Conservation (phyloP, 23 red algal species). For the Gracilaria gracilis region DNA sequence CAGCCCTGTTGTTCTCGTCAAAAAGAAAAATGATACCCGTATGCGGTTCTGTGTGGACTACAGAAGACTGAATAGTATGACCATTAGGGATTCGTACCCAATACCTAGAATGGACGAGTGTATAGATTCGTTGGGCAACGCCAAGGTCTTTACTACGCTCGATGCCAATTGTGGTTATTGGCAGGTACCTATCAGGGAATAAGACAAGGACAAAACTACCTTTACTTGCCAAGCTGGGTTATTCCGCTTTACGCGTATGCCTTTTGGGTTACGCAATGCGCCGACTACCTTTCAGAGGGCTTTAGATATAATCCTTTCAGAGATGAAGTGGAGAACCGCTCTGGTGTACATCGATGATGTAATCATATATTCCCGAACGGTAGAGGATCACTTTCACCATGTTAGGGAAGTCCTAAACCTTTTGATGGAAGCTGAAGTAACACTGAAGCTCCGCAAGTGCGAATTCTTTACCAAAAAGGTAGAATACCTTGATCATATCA, state of each 20-base stretch:
- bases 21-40: background rate
- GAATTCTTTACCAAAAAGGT: background rate
- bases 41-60: constrained; percentile 18
- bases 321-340: background rate
- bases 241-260: background rate
- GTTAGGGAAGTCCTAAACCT: background rate
- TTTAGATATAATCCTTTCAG: constrained; percentile 14
- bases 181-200: constrained; percentile 10
- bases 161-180: constrained; percentile 54
- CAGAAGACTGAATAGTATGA: constrained; percentile 19
- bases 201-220: constrained; percentile 31
- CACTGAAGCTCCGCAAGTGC: constrained; percentile 31
- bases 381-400: constrained; percentile 4
- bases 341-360: constrained; percentile 24
- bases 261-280: constrained; percentile 16
- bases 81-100: constrained; percentile 9
- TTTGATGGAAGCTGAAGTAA: background rate
- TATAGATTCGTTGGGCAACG: constrained; percentile 34
- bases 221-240: constrained; percentile 3
- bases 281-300: constrained; percentile 24
- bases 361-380: background rate
- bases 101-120: constrained; percentile 55
- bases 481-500: constrained; percentile 26
- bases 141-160: constrained; percentile 32
- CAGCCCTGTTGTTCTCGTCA: background rate